Evolutionary conservation across 2,329 filamentous ascomycete species (phyloP), one percentile per base, ranked within the genome.

Genomic region (Alternaria infectoria): DNA sequence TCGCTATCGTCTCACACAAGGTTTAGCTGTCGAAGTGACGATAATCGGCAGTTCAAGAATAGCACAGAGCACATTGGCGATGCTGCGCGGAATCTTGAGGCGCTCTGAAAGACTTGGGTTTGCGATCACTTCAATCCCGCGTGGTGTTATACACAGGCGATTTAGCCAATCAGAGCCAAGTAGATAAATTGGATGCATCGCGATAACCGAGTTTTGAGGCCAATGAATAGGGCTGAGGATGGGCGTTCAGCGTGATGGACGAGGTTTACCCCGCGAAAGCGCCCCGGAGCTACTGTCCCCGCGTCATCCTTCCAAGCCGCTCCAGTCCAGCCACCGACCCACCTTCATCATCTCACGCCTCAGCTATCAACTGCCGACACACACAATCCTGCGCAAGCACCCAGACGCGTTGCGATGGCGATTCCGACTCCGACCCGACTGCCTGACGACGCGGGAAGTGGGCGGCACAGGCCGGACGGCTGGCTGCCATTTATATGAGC

Each of bases 31-130:
- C 23, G 30, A 59, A 28, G 15, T 54, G 19, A 46, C 43, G 23
- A 57, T 43, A 23, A 51, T 52, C 68, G 69, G 69, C 67, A 71
- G 69, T 71, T 71, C 62, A 25, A 58, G 59, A 68, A 59, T 55
- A 57, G 49, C 45, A 56, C 45, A 36, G 36, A 60, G 51, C 26
- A 60, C 56, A 36, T 47, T 43, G 36, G 45, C 47, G 43, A 46
- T 44, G 36, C 21, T 49, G 32, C 36, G 26, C 11, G 10, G 44
- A 12, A 43, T 23, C 23, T 46, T 5, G 32, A 36, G 32, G 17
- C 19, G 30, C 9, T 21, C 44, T 49, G 49, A 62, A 57, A 21
- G 46, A 63, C 52, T 45, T 54, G 46, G 61, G 55, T 47, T 47
- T 58, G 49, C 46, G 57, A 61, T 21, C 36, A 15, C 54, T 52